Evolutionary conservation across 1,284 basidiomycete species (phyloP), one percentile per base, ranked within the genome.

Genomic region (Rhodotorula sp.): DNA sequence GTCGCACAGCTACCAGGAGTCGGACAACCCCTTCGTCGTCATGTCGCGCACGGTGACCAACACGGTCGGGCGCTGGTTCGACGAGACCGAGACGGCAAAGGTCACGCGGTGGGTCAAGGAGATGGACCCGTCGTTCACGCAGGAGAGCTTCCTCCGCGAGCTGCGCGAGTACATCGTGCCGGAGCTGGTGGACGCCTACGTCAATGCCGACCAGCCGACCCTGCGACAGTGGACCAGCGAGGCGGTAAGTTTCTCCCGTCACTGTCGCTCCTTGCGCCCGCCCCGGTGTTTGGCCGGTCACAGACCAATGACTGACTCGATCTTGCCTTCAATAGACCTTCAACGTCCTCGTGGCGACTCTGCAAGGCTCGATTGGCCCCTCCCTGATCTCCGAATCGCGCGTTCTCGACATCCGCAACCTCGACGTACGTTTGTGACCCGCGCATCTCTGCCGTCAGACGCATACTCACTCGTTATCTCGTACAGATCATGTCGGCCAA

Each of bases 61-160:
- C 62, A 92, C 91, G 3, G 86, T 99, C 60, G 92, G 91, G 3
- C 88, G 89, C 5, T 91, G 91, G 85, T 81, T 83, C 74, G 96
- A 97, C 75, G 97, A 99, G 83, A 99, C 93, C 79, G 97, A 99
- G 85, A 96, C 91, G 55, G 96, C 94, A 19, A 91, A 91, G 80
- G 97, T 99, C 41, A 89, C 91, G 79, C 87, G 92, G 66, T 84
- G 90, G 78, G 91, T 98, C 88, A 92, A 90, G 82, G 81, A 85
- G 50, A 84, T 97, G 78, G 97, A 99, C 81, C 93, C 96, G 8
- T 82, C 83, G 21, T 99, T 97, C 83, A 89, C 87, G 65, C 87
- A 91, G 78, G 95, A 97, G 80, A 82, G 83, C 27, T 99, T 97
- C 80, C 90, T 93, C 79, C 86, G 90, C 68, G 97, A 99, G 80